Evolutionary conservation across 306 rosid species (phyloP).

Genomic region (Vigna nakashimae): DNA sequence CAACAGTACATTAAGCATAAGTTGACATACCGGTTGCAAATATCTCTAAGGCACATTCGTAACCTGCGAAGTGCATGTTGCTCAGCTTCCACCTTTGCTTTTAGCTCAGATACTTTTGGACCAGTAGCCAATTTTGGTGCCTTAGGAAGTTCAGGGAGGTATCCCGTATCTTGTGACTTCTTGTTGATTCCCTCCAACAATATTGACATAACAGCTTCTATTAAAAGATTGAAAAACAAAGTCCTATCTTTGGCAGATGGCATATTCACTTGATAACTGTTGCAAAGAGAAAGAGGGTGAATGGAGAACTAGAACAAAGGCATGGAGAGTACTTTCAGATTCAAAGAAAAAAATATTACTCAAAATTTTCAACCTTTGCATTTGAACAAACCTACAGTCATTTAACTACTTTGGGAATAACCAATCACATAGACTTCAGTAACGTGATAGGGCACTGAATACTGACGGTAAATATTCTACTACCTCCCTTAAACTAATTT

Average conservation of each 20-base stretch:
- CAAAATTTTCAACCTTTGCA: conserved; percentile 12
- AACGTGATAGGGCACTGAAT: conserved; percentile 5
- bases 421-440: conserved; percentile 18
- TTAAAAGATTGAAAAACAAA: conserved; percentile 67
- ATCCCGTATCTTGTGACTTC: conserved; percentile 55
- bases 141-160: conserved; percentile 86
- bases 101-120: conserved; percentile 90
- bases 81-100: conserved; percentile 92
- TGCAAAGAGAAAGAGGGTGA: conserved; percentile 32
- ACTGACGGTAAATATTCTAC: conserved; percentile 15
- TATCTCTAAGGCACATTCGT: conserved; percentile 98
- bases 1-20: conserved; percentile 13
- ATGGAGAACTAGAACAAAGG: conserved; percentile 36
- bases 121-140: conserved; percentile 88
- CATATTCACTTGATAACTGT: conserved; percentile 75
- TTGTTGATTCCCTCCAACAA: conserved; percentile 63
- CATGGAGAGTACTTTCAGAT: conserved; percentile 13
- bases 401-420: conserved; percentile 16
- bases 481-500: not conserved
- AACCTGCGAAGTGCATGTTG: conserved; percentile 97
- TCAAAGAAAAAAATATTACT: conserved; percentile 21
- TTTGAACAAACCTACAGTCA: conserved; percentile 30
- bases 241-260: conserved; percentile 76
- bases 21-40: conserved; percentile 87
- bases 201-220: conserved; percentile 85